A percentile compares a stretch with the other conserved stretches of the same genome.
Conservation (phyloP, 2,329 filamentous ascomycete species). For the Diaporthe citriasiana region DNA sequence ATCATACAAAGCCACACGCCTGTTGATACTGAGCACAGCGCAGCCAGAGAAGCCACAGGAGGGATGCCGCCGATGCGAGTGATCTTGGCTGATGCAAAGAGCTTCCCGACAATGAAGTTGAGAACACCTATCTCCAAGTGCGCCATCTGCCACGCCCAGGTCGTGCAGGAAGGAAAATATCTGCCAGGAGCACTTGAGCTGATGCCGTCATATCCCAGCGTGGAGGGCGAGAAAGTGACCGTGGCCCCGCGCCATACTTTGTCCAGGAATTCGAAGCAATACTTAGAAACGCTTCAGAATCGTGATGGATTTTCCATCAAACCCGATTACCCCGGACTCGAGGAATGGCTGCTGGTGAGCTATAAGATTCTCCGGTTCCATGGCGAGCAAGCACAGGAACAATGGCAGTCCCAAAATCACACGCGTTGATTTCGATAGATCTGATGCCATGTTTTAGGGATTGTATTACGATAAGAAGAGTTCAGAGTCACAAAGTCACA, state of each 20-base stretch:
- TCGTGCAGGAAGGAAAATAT: constrained; percentile 2
- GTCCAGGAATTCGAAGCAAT: not conserved
- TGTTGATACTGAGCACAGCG: not conserved
- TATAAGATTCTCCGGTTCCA: not conserved
- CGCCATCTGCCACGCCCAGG: constrained; percentile 16
- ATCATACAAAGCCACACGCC: not conserved
- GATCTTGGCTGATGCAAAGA: not conserved
- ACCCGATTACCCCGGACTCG: not conserved
- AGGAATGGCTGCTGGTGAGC: constrained; percentile 4
- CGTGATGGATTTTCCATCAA: not conserved
- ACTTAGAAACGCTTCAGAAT: not conserved
- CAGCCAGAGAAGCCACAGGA: not conserved
- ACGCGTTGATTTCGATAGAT: not conserved
- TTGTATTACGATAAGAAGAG: too few species aligned
- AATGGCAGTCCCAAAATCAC: not conserved
- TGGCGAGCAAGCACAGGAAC: not conserved
- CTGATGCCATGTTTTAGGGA: not conserved
- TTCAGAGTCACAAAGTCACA: not conserved
- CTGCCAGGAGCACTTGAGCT: constrained; percentile 15
- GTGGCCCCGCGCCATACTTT: not conserved
- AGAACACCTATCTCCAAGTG: not conserved
- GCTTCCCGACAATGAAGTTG: not conserved
- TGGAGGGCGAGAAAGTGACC: not conserved
- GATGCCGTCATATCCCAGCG: not conserved
- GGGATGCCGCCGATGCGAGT: not conserved